Conservation (phyloP, 331 rosid genomes). For the Dryas integrifolia region DNA sequence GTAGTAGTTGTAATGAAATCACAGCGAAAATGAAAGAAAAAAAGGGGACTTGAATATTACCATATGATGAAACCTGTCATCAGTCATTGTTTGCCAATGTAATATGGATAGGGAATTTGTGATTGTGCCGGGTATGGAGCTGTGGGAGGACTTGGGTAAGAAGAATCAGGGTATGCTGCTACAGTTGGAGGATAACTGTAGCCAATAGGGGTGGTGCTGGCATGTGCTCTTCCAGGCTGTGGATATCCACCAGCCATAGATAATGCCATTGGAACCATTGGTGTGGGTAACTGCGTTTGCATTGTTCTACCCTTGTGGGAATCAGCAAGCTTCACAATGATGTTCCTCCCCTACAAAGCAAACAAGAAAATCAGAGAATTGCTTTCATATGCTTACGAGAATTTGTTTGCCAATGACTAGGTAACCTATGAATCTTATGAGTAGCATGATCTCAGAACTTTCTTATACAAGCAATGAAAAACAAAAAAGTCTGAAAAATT, state of each 20-base stretch:
- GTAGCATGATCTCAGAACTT: not conserved
- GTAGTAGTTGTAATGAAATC: slow-evolving; percentile 12
- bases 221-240: slow-evolving; percentile 56
- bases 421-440: not conserved
- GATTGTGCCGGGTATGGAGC: slow-evolving; percentile 51
- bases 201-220: slow-evolving; percentile 34
- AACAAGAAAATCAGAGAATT: slow-evolving; percentile 14
- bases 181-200: slow-evolving; percentile 54
- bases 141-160: slow-evolving; percentile 47
- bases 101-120: slow-evolving; percentile 61
- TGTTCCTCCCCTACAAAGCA: slow-evolving; percentile 65
- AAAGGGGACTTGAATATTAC: slow-evolving; percentile 4
- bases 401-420: not conserved
- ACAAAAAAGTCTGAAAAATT: not conserved
- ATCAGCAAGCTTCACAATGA: slow-evolving; percentile 70
- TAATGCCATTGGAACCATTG: slow-evolving; percentile 49
- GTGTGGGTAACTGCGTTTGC: slow-evolving; percentile 43
- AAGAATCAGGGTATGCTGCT: slow-evolving; percentile 47
- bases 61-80: slow-evolving; percentile 6
- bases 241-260: slow-evolving; percentile 53
- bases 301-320: slow-evolving; percentile 57
- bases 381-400: not conserved
- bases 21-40: slow-evolving; percentile 3
- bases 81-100: slow-evolving; percentile 49
- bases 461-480: not conserved